Evolutionary conservation across 371 early-diverging fungal species (phyloP).

Genomic region (Catenaria anguillulae): DNA sequence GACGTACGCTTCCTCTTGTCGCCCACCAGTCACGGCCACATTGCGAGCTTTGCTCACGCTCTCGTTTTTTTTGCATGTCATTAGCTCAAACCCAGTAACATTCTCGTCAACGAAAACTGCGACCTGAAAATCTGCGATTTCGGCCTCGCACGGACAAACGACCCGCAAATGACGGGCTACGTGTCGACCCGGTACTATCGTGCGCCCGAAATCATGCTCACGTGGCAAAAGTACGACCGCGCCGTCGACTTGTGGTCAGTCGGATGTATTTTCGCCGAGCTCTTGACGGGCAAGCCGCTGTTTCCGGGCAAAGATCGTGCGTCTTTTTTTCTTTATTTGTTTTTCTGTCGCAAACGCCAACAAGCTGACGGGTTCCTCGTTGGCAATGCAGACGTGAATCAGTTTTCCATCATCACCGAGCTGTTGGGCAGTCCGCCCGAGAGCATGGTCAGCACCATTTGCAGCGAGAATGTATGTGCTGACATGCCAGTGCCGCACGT

Average conservation of each 20-base stretch:
- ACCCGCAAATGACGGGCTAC: constrained; percentile 88
- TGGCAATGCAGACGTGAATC: constrained; percentile 52
- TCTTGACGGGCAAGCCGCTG: constrained; percentile 86
- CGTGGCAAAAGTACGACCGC: constrained; percentile 93
- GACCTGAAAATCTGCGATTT: constrained; percentile 96
- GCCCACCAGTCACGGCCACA: too few species aligned
- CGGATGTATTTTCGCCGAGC: constrained; percentile 98
- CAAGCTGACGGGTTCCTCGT: neutral
- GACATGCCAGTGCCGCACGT: too few species aligned
- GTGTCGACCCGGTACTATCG: constrained; percentile 97
- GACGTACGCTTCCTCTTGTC: constrained; percentile 36
- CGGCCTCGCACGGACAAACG: constrained; percentile 84
- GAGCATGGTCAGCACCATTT: constrained; percentile 80
- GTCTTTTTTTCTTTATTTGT: constrained; percentile 15
- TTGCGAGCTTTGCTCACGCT: constrained; percentile 31
- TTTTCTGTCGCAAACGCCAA: neutral
- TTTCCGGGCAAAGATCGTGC: constrained; percentile 94
- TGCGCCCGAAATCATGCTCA: constrained; percentile 97
- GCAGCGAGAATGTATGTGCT: constrained; percentile 68
- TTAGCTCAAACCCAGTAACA: constrained; percentile 78
- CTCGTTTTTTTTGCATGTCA: neutral
- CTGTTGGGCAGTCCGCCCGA: constrained; percentile 86
- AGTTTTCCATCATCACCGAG: constrained; percentile 85
- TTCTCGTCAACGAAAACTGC: constrained; percentile 88
- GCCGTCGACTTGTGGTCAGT: constrained; percentile 99